Evolutionary conservation across 1,284 basidiomycete species (phyloP), one percentile per base, ranked within the genome.

Genomic region (Abortiporus biennis): DNA sequence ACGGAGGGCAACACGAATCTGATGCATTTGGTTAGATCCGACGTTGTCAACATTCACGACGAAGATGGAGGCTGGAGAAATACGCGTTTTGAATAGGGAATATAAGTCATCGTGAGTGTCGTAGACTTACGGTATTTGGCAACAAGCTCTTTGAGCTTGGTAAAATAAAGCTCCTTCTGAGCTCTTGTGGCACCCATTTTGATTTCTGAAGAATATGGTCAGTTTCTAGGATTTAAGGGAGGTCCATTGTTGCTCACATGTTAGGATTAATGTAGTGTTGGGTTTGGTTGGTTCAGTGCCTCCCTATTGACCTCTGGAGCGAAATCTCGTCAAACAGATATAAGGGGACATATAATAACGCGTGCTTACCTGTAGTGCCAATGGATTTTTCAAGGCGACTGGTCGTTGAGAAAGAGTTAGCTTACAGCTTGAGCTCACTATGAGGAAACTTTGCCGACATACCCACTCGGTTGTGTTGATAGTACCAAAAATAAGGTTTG

Each of bases 11-110:
- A 91, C 85, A 76, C 96, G 94, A 64, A 99, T 98, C 70, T 96
- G 92, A 66, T 96, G 93, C 92, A 94, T 91, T 74, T 99, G 96
- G 79, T 98, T 96, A 51, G 94, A 98, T 49, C 92, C 92, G 63
- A 99, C 95, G 72, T 99, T 99, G 83, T 99, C 96, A 62, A 99
- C 92, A 71, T 98, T 98, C 75, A 98, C 95, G 54, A 99, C 66
- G 78, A 99, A 98, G 74, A 99, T 92, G 50, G 95, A 92, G 64
- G 91, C 92, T 95, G 55, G 17, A 49, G 16, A 29, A 43, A 8
- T 23, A 42, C 25, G n/a, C n/a, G 41, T 22, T 3, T 25, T 43
- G 13, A 36, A 32, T 16, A 5, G 21, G 31, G 34, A 16, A 24
- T 30, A 21, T 19, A 17, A 21, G 13, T 31, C 16, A 35, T 15